Evolutionary conservation across 192 early-diverging fungal genomes (phyloP), one percentile per base, ranked within the genome.

Genomic region (Coemansia reversa): DNA sequence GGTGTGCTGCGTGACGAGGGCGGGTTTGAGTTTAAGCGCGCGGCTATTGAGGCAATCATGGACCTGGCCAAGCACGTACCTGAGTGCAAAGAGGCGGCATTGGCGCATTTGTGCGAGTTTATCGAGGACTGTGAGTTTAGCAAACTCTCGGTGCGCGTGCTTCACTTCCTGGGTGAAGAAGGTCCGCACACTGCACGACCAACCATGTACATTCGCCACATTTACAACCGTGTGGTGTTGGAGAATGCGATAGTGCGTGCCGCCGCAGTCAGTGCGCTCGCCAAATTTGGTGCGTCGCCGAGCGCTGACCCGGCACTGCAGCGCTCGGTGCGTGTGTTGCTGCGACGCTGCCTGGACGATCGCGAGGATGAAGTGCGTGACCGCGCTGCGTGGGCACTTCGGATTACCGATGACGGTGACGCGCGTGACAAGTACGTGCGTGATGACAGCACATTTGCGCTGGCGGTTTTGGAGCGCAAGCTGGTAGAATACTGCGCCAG

Each of bases 81-180:
- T 18, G 94, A 97, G 68, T 92, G 91, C 70, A 94, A 93, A 72
- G 97, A 99, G 65, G 82, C 89, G 35, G 97, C 95, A 42, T 85
- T 99, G 51, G 90, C 91, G 9, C 93, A 98, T 63, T 84, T 99
- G 53, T 99, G 97, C 77, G 97, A 99, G 83, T 98, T 99, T 62
- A 99, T 99, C 69, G 97, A 99, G 72, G 97, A 99, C 72, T 99
- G 97, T 79, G 97, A 99, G 75, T 99, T 95, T 76, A 93, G 93
- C 18, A 98, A 99, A 81, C 85, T 99, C 6, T 94, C 96, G n/a
- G 96, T 99, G 56, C 90, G 95, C 52, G 93, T 98, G 63, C 82
- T 99, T 55, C 91, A 98, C 81, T 83, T 99, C 42, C 83, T 99
- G 32, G 97, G 97, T 54, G 82, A 91, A 6, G 94, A 97, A 70